Evolutionary conservation across 306 rosid species (phyloP).

Genomic region (Phaseolus lunatus): DNA sequence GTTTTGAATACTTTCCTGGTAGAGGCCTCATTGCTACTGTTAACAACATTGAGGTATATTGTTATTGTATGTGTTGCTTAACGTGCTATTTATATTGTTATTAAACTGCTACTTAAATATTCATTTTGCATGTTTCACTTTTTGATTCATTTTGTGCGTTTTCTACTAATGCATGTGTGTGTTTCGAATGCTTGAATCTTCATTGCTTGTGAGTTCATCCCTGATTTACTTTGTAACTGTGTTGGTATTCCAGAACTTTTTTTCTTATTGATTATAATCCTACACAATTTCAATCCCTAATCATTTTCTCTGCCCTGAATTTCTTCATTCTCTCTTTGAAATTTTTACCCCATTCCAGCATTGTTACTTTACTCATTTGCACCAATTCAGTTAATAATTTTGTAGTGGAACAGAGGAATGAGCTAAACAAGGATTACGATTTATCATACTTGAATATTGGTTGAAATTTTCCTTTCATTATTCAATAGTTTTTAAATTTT

Average conservation of each 20-base stretch:
- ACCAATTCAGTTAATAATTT: not conserved
- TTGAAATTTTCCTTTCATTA: conserved; percentile 35
- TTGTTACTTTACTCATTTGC: not conserved
- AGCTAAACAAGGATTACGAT: not conserved
- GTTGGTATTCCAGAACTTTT: not conserved
- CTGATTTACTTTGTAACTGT: too few species aligned
- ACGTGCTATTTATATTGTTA: too few species aligned
- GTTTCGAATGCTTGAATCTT: too few species aligned
- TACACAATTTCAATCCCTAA: not conserved
- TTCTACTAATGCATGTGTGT: too few species aligned
- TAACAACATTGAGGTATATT: conserved; percentile 71
- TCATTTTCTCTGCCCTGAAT: not conserved
- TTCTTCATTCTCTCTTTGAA: not conserved
- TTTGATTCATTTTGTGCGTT: too few species aligned
- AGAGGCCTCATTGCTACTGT: conserved; percentile 92
- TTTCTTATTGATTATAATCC: not conserved
- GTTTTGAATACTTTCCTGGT: conserved; percentile 95
- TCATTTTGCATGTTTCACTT: conserved; percentile 38
- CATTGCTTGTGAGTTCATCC: too few species aligned
- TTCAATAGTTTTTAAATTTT: conserved; percentile 7
- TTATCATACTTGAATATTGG: conserved; percentile 32
- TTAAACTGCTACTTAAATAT: conserved; percentile 5
- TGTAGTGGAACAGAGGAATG: not conserved
- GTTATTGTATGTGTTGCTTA: conserved; percentile 16
- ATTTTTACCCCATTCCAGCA: not conserved